Percentiles rank a stretch among this genome's conserved stretches.
Evolutionary conservation across 805 yeast species (phyloP).

Genomic region (Hanseniaspora lachancei): DNA sequence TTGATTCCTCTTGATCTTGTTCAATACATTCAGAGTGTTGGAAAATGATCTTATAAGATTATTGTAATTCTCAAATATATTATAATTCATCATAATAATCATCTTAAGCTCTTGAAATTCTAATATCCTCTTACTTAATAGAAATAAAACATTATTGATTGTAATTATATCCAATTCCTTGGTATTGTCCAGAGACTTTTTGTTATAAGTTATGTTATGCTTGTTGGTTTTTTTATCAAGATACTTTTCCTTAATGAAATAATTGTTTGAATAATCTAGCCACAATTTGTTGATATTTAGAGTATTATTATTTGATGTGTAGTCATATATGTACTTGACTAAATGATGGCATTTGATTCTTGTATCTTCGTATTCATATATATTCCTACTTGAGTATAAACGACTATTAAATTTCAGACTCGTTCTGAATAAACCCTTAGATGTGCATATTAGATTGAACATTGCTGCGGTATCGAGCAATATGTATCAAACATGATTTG

Average conservation of each 20-base stretch:
- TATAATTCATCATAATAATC: constrained; percentile 5
- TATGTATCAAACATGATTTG: no score
- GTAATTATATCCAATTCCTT: constrained; percentile 7
- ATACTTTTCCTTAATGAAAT: background rate
- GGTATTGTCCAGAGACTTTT: background rate
- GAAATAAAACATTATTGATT: background rate
- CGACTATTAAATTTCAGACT: background rate
- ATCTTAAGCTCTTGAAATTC: constrained; percentile 9
- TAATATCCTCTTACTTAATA: constrained; percentile 6
- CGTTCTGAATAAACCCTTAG: background rate
- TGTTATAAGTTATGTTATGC: background rate
- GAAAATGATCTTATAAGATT: constrained; percentile 5
- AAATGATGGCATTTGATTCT: constrained; percentile 9
- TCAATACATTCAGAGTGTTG: background rate
- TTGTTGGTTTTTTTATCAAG: background rate
- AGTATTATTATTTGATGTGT: constrained; percentile 7
- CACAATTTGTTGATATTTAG: constrained; percentile 7
- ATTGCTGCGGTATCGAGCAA: background rate
- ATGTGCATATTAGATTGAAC: background rate
- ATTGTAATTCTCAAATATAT: constrained; percentile 10
- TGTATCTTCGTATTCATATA: constrained; percentile 5
- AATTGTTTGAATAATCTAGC: constrained; percentile 6
- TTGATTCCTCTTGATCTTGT: background rate
- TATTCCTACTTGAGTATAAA: background rate
- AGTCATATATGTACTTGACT: constrained; percentile 3